Evolutionary conservation across 179 eudicot species (phyloP).

Genomic region (Spergularia azorica): DNA sequence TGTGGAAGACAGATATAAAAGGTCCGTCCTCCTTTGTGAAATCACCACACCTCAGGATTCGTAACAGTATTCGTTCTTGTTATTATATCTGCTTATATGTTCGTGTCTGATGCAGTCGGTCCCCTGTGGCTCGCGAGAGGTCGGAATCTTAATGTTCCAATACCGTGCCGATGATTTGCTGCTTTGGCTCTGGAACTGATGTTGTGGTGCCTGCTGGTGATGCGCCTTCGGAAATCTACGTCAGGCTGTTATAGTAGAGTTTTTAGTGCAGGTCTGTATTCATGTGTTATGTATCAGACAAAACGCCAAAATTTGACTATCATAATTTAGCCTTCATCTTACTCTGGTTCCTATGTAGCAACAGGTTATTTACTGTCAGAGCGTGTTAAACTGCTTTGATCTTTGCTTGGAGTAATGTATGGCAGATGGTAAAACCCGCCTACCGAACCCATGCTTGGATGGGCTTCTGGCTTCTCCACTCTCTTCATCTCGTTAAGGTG

Average conservation of each 20-base stretch:
- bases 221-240: slow-evolving; percentile 12
- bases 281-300: slow-evolving; percentile 10
- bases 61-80: neutral
- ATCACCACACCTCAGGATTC: neutral
- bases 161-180: neutral
- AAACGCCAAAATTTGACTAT: neutral
- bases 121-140: slow-evolving; percentile 47
- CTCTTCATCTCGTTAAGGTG: too few relatives aligned
- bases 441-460: too few relatives aligned
- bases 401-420: neutral
- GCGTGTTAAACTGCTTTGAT: neutral
- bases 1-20: slow-evolving; percentile 39
- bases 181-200: neutral
- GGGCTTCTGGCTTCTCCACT: too few relatives aligned
- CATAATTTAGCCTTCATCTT: neutral
- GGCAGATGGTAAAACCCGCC: too few relatives aligned
- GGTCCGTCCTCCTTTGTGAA: slow-evolving; percentile 32
- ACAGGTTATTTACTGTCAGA: neutral
- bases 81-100: neutral
- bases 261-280: slow-evolving; percentile 23
- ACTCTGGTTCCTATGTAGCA: neutral
- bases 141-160: slow-evolving; percentile 28
- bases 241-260: neutral
- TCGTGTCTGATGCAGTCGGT: slow-evolving; percentile 38
- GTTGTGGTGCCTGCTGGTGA: neutral